phyloP scores from a whole-genome alignment of 2,329 filamentous ascomycete genomes.

The Colletotrichum sidae region DNA sequence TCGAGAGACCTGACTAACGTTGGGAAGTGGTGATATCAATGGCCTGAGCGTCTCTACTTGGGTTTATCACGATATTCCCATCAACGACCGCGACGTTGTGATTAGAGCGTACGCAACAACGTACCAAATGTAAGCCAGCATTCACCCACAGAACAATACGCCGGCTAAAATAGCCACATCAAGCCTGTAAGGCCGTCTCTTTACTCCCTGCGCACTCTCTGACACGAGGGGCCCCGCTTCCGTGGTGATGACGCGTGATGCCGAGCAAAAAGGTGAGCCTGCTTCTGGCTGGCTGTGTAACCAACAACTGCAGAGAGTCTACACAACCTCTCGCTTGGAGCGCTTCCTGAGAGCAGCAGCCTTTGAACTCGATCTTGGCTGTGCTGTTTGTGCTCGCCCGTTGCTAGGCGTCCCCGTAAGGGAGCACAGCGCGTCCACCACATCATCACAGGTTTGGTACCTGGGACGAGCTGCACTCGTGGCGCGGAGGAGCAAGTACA shows the following conservation, averaged over 20 bases:
- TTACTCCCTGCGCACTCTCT: constrained; percentile 50
- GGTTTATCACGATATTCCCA: constrained; percentile 50
- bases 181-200: constrained; percentile 51
- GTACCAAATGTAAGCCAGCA: constrained; percentile 42
- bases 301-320: constrained; percentile 43
- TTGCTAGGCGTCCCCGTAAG: constrained; percentile 49
- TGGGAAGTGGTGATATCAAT: constrained; percentile 56
- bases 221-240: constrained; percentile 42
- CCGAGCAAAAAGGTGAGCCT: too few species aligned
- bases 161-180: constrained; percentile 45
- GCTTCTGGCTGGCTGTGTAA: neutral
- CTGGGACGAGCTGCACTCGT: constrained; percentile 46
- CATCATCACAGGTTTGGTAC: constrained; percentile 49
- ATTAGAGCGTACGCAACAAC: constrained; percentile 52
- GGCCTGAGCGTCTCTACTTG: constrained; percentile 48
- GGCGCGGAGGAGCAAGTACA: constrained; percentile 45
- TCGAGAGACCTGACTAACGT: constrained; percentile 19
- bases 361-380: constrained; percentile 53
- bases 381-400: constrained; percentile 49
- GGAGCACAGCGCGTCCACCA: constrained; percentile 47
- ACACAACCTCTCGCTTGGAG: constrained; percentile 49
- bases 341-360: constrained; percentile 49
- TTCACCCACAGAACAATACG: constrained; percentile 41
- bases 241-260: constrained; percentile 42
- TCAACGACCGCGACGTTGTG: constrained; percentile 53